Base-by-base conservation (phyloP, 148 eudicot species). In the Drosera capensis region DNA sequence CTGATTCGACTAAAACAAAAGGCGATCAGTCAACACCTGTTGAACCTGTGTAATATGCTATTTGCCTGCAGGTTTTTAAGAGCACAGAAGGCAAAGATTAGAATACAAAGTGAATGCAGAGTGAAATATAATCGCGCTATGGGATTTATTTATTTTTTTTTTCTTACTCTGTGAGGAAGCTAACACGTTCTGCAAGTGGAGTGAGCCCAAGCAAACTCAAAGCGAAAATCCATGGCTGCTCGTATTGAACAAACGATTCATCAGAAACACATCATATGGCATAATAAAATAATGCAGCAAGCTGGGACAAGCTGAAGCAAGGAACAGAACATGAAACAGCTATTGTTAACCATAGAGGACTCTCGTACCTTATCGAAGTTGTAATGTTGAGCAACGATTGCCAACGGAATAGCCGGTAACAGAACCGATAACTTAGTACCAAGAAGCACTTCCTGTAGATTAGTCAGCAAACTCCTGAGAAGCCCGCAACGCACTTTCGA, bases 91-190 rank as follows among this genome's bases (percentile, higher is more conserved):
- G 52, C 46, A 22, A 24, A n/a, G 15, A 40, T 37, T 14, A 2
- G 15, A n/a, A 3, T 8, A 0, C 3, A 14, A 42, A 40, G 17
- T 3, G 9, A 0, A 14, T 38, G 4, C 21, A 11, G n/a, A 7
- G 19, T 1, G 25, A 14, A 26, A 18, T 16, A 11, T 3, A 12
- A 23, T 15, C 2, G 26, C 23, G 21, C 8, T 8, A 21, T 26
- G 35, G 39, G 21, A n/a, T 16, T 11, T 23, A 37, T 7, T 20
- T 43, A 19, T 5, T 44, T 1, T 20, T 21, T 14, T 15, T 19
- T 14, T 9, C 94, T 71, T 72, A 88, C 96, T 88, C 96, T 25
- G 96, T 88, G 1, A 88, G 62, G 53, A 88, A 88, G 68, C 94
- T 88, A 57, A 88, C 67, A 20, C 96, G 80, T 63, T 88, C 96